A percentile compares a stretch with the other conserved stretches of the same genome.
phyloP scores from a whole-genome alignment of 73 alveolate species.

The Symbiodinium natans region DNA sequence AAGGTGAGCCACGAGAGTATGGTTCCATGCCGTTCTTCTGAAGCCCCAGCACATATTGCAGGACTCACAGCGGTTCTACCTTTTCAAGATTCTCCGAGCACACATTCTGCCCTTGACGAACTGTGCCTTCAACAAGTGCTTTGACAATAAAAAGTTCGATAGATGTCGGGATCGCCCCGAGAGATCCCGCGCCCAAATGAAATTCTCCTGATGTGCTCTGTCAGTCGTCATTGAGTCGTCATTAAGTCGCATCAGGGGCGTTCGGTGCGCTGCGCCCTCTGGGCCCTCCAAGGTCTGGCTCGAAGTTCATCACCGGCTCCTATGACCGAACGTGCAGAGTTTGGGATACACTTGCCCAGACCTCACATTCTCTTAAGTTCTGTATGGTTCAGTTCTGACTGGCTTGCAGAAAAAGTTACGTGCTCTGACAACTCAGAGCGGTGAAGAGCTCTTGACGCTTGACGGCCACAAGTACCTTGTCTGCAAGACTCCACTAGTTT shows the following conservation, averaged over 20 bases:
- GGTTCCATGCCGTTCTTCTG: neutral
- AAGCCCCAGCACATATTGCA: slow-evolving; percentile 46
- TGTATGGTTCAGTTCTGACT: too few relatives aligned
- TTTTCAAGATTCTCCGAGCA: slow-evolving; percentile 98
- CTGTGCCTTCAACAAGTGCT: slow-evolving; percentile 99
- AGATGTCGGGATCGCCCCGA: neutral
- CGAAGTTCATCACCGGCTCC: slow-evolving; percentile 99
- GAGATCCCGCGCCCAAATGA: neutral
- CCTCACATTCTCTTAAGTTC: too few relatives aligned
- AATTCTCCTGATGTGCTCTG: neutral
- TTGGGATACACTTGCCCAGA: slow-evolving; percentile 99
- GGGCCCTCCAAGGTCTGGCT: slow-evolving; percentile 75
- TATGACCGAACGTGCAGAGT: slow-evolving; percentile 99
- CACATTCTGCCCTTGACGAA: slow-evolving; percentile 99
- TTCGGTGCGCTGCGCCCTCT: too few relatives aligned
- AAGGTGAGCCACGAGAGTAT: neutral
- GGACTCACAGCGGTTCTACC: slow-evolving; percentile 97
- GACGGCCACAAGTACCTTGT: slow-evolving; percentile 98
- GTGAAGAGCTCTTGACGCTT: slow-evolving; percentile 98
- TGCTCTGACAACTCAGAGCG: slow-evolving; percentile 92
- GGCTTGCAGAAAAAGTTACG: too few relatives aligned
- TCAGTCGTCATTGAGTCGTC: too few relatives aligned
- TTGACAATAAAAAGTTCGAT: neutral
- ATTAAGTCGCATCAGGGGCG: too few relatives aligned
- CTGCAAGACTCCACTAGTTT: neutral